phyloP scores from a whole-genome alignment of 2,329 filamentous ascomycete species.

The Fusarium haematococcum region DNA sequence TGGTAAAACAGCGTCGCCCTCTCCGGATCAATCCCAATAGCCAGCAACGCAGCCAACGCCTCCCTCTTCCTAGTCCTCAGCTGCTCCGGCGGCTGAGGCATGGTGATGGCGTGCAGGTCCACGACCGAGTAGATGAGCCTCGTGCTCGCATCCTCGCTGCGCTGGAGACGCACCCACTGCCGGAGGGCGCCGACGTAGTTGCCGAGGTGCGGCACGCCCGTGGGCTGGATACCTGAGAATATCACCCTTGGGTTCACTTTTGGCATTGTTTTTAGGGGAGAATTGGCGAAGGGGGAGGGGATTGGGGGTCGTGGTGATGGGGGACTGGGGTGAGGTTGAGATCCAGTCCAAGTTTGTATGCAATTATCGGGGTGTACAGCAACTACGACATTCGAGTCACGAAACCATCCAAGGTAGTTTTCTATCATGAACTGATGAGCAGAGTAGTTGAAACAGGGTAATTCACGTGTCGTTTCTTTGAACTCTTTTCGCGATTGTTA shows the following conservation, averaged over 20 bases:
- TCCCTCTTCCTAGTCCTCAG: slow-evolving; percentile 77
- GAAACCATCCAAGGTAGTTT: not conserved
- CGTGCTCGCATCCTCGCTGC: slow-evolving; percentile 64
- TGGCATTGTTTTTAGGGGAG: slow-evolving; percentile 4
- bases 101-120: slow-evolving; percentile 92
- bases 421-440: not conserved
- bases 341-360: slow-evolving; percentile 32
- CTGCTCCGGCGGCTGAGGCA: slow-evolving; percentile 72
- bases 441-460: too few species aligned
- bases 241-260: slow-evolving; percentile 63
- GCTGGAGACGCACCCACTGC: slow-evolving; percentile 86
- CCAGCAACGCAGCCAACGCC: slow-evolving; percentile 82
- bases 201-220: slow-evolving; percentile 90
- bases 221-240: slow-evolving; percentile 98
- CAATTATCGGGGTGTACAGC: slow-evolving; percentile 38
- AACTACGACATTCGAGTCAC: not conserved
- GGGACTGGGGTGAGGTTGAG: slow-evolving; percentile 1
- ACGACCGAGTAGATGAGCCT: slow-evolving; percentile 88
- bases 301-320: not conserved
- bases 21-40: slow-evolving; percentile 84
- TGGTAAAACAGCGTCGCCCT: slow-evolving; percentile 86
- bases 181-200: slow-evolving; percentile 93
- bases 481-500: not conserved
- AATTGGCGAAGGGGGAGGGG: not conserved
- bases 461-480: not conserved